A percentile compares a stretch with the other conserved stretches of the same genome.
Conservation (phyloP, 306 rosid species). For the Quercus mongolica region DNA sequence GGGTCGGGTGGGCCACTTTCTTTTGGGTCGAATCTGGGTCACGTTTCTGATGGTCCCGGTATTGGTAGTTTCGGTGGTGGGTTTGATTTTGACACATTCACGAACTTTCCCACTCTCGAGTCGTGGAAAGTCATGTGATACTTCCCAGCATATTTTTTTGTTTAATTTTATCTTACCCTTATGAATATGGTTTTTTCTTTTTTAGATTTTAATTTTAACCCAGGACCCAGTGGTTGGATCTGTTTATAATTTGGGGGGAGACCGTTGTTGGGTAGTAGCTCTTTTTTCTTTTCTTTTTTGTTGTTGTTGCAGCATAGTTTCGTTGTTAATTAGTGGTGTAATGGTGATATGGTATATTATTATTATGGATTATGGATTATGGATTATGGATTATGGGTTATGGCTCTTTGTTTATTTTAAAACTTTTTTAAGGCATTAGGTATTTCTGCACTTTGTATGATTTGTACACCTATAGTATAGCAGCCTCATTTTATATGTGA, state of each 20-base stretch:
- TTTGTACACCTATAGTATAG: too few relatives aligned
- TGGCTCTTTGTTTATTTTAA: conserved; percentile 12
- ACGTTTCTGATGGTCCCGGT: conserved; percentile 2
- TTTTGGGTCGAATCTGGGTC: conserved; percentile 11
- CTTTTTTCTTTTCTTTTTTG: background rate
- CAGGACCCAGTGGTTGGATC: conserved; percentile 11
- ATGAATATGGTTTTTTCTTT: background rate
- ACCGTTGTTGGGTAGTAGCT: conserved; percentile 11
- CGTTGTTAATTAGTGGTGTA: conserved; percentile 5
- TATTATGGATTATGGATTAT: background rate
- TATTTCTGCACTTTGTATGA: too few relatives aligned
- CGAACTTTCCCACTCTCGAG: conserved; percentile 83
- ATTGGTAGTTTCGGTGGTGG: conserved; percentile 21
- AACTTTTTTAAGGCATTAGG: background rate
- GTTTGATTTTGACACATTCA: conserved; percentile 60
- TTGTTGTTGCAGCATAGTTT: conserved; percentile 20
- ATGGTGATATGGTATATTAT: conserved; percentile 6
- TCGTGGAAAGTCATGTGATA: conserved; percentile 87
- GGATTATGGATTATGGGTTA: background rate
- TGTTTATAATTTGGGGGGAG: conserved; percentile 40
- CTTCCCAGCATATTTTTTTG: background rate
- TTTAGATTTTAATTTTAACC: background rate
- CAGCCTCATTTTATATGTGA: too few relatives aligned
- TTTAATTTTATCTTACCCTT: background rate
- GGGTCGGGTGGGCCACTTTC: conserved; percentile 23